These are phyloP conservation scores for Ascoidea asiatica DNA, from an alignment of 805 yeast species.

Conservation along the genomic window DNA sequence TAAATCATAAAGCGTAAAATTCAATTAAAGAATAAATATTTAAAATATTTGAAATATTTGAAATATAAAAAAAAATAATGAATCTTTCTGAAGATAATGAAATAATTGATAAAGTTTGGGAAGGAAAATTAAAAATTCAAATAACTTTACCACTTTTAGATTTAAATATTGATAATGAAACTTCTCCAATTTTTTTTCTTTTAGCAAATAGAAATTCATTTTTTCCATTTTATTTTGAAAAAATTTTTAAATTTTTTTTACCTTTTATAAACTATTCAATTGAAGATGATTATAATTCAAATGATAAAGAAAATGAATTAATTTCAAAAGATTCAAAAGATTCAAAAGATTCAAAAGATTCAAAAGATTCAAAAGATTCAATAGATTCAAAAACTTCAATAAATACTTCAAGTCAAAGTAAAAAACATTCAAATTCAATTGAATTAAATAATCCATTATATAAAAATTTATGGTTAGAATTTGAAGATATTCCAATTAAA, in stretches of 20 bases:
- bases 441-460: too few species aligned
- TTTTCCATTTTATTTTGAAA: constrained; percentile 28
- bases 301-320: background rate
- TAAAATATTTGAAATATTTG: too few species aligned
- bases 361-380: too few species aligned
- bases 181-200: background rate
- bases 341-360: too few species aligned
- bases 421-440: too few species aligned
- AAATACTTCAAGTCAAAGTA: too few species aligned
- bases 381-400: too few species aligned
- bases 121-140: constrained; percentile 1
- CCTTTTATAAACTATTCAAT: constrained; percentile 12
- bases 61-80: too few species aligned
- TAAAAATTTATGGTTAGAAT: constrained; percentile 50
- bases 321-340: too few species aligned
- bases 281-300: background rate
- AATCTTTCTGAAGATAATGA: background rate
- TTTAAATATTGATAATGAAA: background rate
- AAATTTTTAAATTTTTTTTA: constrained; percentile 25
- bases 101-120: constrained; percentile 6
- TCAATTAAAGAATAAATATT: too few species aligned
- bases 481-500: constrained; percentile 45
- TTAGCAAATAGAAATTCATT: constrained; percentile 34
- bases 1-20: too few species aligned
- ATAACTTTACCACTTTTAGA: background rate